Evolutionary conservation across 1,284 basidiomycete species (phyloP), one percentile per base, ranked within the genome.

Genomic region (Cronartium ribicola): DNA sequence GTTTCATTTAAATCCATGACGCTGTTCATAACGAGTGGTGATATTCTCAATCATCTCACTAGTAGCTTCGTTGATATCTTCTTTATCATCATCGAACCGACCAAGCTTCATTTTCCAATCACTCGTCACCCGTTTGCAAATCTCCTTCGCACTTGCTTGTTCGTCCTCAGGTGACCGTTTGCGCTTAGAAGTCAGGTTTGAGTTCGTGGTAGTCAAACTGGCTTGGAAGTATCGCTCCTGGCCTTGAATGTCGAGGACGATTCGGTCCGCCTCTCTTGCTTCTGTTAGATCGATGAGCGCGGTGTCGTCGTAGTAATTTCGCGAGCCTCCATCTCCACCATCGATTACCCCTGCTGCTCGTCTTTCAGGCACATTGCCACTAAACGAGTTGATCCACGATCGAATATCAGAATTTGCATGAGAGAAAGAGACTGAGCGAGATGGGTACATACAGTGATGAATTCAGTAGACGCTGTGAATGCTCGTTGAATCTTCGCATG

Each of bases 401-500:
- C 17, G 44, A 8, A 8, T 17, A 46, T 8, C 17, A 46, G 8
- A 46, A 17, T 46, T 68, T 41, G 7, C 43, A 55, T 11, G 8
- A 13, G 4, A 11, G 14, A 22, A n/a, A n/a, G n/a, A n/a, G n/a
- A n/a, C 20, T 51, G 14, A 8, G 60, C n/a, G 78, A 77, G 39
- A 75, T 75, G 63, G 78, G 70, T 36, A 77, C 80, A 5, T 79
- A 81, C 77, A 83, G 72, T 0, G 81, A 79, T 46, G 80, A 79
- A 77, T 90, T 89, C 39, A 98, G 84, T 14, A 98, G 83, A 77
- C 92, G 85, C 78, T 94, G 91, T 0, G 92, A 95, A 82, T 98
- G 96, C 79, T 97, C 92, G 80, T 98, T 98, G 84, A 98, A 98
- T 78, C 95, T 90, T 57, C 96, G 86, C 78, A 99, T 97, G 43